These are phyloP conservation scores for Orbilia quercus DNA, from an alignment of 2,329 filamentous ascomycete genomes.

Conservation along the genomic window DNA sequence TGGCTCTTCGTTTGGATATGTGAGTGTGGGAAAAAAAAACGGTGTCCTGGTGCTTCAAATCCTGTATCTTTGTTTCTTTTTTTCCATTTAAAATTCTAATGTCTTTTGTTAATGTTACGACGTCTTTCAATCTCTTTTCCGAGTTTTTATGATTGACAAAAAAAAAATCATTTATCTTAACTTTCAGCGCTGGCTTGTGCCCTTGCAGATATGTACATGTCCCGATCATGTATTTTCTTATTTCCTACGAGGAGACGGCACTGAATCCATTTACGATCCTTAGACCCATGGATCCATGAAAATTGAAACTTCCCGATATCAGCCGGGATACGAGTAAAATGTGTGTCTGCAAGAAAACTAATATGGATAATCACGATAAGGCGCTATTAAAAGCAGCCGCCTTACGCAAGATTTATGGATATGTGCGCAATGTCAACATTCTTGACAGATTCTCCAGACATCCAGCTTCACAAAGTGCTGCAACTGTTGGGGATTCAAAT, in stretches of 20 bases:
- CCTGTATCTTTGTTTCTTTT: conserved; percentile 8
- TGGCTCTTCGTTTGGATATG: conserved; percentile 31
- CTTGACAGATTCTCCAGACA: neutral
- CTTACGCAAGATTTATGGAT: neutral
- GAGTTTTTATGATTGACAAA: conserved; percentile 16
- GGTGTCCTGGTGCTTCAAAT: conserved; percentile 41
- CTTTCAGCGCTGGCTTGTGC: too few species aligned
- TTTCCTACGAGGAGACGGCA: conserved; percentile 22
- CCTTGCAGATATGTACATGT: neutral
- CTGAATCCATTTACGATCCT: conserved; percentile 12
- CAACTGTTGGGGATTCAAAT: neutral
- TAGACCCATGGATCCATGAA: conserved; percentile 32
- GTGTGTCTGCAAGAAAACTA: neutral
- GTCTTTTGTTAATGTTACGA: conserved; percentile 11
- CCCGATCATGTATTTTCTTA: conserved; percentile 1
- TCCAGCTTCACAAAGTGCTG: too few species aligned
- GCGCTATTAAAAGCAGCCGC: neutral
- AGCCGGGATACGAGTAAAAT: conserved; percentile 22
- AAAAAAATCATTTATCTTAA: too few species aligned
- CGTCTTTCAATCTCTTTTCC: neutral
- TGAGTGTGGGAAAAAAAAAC: conserved; percentile 36
- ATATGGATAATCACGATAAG: neutral
- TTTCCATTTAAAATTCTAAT: conserved; percentile 9
- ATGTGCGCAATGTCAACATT: neutral
- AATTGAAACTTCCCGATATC: conserved; percentile 45